Evolutionary conservation across 2,329 filamentous ascomycete species (phyloP).

Genomic region (Colletotrichum somersetense): DNA sequence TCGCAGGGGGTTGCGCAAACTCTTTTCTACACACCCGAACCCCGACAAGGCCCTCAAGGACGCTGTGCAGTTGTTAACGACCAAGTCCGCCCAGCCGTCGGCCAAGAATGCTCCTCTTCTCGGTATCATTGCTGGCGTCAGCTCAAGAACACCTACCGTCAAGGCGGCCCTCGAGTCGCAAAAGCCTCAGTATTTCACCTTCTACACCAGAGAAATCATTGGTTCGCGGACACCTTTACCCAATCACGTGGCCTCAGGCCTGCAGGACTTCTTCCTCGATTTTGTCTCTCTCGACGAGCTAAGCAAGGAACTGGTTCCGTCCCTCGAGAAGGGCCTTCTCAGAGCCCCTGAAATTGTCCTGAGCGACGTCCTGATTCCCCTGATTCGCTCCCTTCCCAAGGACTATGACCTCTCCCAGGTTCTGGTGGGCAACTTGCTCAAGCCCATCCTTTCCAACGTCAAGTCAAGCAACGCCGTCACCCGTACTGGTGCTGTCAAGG

Average conservation of each 20-base stretch:
- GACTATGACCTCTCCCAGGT: constrained; percentile 82
- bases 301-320: constrained; percentile 79
- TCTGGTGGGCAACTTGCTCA: constrained; percentile 79
- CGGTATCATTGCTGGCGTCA: constrained; percentile 89
- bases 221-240: constrained; percentile 81
- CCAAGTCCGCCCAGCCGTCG: constrained; percentile 73
- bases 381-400: constrained; percentile 77
- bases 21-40: constrained; percentile 71
- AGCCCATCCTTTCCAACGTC: constrained; percentile 88
- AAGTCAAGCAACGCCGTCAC: constrained; percentile 89
- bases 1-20: constrained; percentile 81
- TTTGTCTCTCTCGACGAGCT: constrained; percentile 83
- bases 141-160: constrained; percentile 75
- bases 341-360: constrained; percentile 92
- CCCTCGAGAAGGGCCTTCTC: constrained; percentile 89
- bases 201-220: constrained; percentile 87
- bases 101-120: constrained; percentile 82
- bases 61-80: constrained; percentile 75
- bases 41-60: constrained; percentile 72
- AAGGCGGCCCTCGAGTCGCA: constrained; percentile 72
- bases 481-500: constrained; percentile 79
- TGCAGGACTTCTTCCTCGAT: constrained; percentile 84
- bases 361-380: constrained; percentile 79
- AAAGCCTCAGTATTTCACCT: constrained; percentile 82
- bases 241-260: constrained; percentile 76